A percentile compares a stretch with the other conserved stretches of the same genome.
Conservation (phyloP, 202 grass and related monocot genomes). For the Panicum virgatum region DNA sequence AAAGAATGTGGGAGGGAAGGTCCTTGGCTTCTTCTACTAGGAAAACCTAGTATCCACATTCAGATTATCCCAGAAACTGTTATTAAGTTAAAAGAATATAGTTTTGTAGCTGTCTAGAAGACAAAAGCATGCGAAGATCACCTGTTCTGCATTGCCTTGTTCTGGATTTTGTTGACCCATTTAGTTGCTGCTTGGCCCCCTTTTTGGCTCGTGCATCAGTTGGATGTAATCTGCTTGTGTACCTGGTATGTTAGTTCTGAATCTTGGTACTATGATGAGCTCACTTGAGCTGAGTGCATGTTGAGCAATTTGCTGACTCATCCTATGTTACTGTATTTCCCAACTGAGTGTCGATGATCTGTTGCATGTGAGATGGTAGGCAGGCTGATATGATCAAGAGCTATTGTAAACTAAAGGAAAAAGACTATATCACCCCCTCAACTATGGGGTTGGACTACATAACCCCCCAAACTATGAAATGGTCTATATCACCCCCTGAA, state of each 20-base stretch:
- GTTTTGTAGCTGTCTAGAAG: not conserved
- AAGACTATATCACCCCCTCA: too few species aligned
- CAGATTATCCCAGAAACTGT: not conserved
- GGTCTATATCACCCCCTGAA: too few species aligned
- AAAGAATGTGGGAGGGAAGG: slow-evolving; percentile 48
- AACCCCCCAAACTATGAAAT: too few species aligned
- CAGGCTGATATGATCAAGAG: not conserved
- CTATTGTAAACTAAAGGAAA: not conserved
- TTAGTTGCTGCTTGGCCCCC: not conserved
- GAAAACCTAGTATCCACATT: not conserved
- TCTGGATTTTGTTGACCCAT: not conserved
- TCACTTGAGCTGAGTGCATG: not conserved
- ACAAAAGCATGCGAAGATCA: not conserved
- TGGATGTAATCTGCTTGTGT: not conserved
- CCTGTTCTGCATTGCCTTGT: not conserved
- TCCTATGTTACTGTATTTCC: not conserved
- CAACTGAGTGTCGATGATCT: not conserved
- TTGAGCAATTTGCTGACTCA: not conserved
- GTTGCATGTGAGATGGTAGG: not conserved
- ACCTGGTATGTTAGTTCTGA: not conserved
- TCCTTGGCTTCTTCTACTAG: slow-evolving; percentile 58
- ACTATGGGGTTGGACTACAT: too few species aligned
- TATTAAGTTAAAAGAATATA: not conserved
- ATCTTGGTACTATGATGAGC: not conserved
- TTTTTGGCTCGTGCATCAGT: not conserved